Evolutionary conservation across 176 grass and related monocot genomes (phyloP).

Genomic region (Oryza punctata): DNA sequence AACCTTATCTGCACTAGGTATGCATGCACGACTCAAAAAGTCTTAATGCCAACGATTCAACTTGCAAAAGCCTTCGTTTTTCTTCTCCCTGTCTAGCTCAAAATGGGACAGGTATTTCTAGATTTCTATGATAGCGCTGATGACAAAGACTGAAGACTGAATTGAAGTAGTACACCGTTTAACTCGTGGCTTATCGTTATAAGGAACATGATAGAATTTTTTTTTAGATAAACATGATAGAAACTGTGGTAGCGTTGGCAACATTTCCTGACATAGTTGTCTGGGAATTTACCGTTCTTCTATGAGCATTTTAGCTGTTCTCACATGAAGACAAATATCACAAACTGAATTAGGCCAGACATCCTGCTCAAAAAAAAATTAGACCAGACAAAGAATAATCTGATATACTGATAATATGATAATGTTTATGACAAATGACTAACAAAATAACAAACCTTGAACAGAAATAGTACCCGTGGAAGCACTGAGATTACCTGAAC

Average conservation of each 20-base stretch:
- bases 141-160: neutral
- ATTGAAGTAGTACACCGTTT: neutral
- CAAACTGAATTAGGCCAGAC: neutral
- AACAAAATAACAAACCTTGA: neutral
- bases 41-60: neutral
- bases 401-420: neutral
- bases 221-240: neutral
- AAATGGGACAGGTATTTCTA: neutral
- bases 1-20: constrained; percentile 76
- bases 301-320: neutral
- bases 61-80: neutral
- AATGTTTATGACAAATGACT: neutral
- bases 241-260: neutral
- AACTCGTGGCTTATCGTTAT: neutral
- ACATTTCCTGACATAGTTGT: neutral
- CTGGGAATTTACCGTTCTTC: constrained; percentile 1
- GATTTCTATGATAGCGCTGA: neutral
- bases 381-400: neutral
- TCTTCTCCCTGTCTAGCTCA: neutral
- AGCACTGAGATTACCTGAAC: neutral
- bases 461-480: neutral
- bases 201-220: neutral
- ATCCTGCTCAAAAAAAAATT: neutral
- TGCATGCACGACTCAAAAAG: constrained; percentile 6
- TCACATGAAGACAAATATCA: neutral